Conservation (phyloP, 1,284 basidiomycete species). For the Naganishia liquefaciens region DNA sequence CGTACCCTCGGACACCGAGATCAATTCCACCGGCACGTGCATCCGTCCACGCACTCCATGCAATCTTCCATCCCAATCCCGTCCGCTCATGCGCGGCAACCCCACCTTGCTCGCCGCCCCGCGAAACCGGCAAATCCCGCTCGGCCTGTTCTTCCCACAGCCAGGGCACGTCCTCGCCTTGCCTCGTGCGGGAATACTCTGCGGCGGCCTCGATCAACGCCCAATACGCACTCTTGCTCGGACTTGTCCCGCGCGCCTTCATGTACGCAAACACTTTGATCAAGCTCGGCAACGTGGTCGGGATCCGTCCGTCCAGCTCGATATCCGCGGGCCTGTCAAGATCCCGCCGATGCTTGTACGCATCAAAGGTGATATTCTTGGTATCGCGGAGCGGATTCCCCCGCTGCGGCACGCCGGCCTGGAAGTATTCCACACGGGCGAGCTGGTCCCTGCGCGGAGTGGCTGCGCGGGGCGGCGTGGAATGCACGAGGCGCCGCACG, state of each 20-base stretch:
- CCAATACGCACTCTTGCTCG: conserved; percentile 41
- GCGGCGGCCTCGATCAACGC: conserved; percentile 41
- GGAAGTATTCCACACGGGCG: conserved; percentile 28
- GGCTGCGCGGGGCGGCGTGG: too few relatives aligned
- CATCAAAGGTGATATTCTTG: background rate
- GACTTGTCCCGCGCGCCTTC: conserved; percentile 36
- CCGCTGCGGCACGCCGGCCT: too few relatives aligned
- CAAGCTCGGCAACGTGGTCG: conserved; percentile 36
- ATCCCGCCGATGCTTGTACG: conserved; percentile 4
- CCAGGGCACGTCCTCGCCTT: conserved; percentile 12
- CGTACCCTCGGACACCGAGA: conserved; percentile 40
- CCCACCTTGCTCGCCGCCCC: background rate
- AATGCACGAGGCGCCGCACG: background rate
- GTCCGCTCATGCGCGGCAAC: conserved; percentile 26
- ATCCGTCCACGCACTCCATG: conserved; percentile 43
- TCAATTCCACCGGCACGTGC: conserved; percentile 43
- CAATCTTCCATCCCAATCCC: conserved; percentile 44
- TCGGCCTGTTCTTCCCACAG: background rate
- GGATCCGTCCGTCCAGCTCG: conserved; percentile 9
- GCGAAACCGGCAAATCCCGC: background rate
- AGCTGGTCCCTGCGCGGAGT: conserved; percentile 4
- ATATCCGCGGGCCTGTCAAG: background rate
- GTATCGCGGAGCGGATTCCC: too few relatives aligned
- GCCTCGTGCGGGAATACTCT: conserved; percentile 35
- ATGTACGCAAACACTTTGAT: conserved; percentile 37